Evolutionary conservation across 2,329 filamentous ascomycete species (phyloP).

Genomic region (Rutstroemia sp.): DNA sequence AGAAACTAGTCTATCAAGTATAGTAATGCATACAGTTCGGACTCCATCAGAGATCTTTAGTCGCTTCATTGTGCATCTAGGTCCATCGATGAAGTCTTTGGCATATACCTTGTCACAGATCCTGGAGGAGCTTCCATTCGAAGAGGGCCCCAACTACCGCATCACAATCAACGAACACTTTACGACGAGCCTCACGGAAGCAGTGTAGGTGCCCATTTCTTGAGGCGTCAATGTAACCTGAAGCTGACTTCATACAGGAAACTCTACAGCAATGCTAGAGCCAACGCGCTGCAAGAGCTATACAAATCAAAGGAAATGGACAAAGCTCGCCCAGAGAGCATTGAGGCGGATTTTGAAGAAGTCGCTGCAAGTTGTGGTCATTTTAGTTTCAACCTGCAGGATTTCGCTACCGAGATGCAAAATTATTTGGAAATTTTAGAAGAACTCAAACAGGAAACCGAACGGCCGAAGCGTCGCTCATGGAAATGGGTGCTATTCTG

Average conservation of each 20-base stretch:
- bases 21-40: slow-evolving; percentile 36
- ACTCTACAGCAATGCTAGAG: slow-evolving; percentile 70
- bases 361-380: slow-evolving; percentile 96
- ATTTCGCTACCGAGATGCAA: slow-evolving; percentile 85
- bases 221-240: background rate
- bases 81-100: slow-evolving; percentile 94
- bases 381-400: slow-evolving; percentile 85
- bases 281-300: slow-evolving; percentile 67
- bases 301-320: slow-evolving; percentile 74
- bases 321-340: slow-evolving; percentile 59
- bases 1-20: slow-evolving; percentile 19
- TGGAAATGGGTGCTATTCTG: slow-evolving; percentile 90
- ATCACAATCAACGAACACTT: slow-evolving; percentile 76
- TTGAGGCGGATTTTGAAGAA: slow-evolving; percentile 92
- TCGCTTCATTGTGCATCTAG: slow-evolving; percentile 79
- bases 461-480: slow-evolving; percentile 51
- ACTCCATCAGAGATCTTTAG: slow-evolving; percentile 82
- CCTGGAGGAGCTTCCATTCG: slow-evolving; percentile 80
- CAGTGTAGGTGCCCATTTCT: slow-evolving; percentile 41
- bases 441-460: slow-evolving; percentile 67
- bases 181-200: slow-evolving; percentile 70
- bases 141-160: slow-evolving; percentile 54
- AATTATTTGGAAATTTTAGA: slow-evolving; percentile 78
- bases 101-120: slow-evolving; percentile 85
- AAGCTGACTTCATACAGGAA: slow-evolving; percentile 28